Evolutionary conservation across 805 yeast species (phyloP).

Genomic region (Grigorovia transvaalensis): DNA sequence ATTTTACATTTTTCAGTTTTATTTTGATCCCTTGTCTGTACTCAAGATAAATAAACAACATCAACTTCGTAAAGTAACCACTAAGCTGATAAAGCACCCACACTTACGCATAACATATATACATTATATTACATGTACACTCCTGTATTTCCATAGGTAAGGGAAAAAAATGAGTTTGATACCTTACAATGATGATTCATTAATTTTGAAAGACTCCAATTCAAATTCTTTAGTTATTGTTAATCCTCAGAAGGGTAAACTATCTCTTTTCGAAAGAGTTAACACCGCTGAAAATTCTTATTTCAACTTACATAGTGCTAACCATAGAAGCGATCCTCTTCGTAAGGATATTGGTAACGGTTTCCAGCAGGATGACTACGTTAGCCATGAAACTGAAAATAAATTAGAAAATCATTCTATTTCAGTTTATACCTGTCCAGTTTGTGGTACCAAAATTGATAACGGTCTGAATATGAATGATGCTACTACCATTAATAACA

Average conservation of each 20-base stretch:
- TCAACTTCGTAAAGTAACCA: no score
- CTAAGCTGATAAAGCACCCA: no score
- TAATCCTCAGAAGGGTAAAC: constrained; percentile 17
- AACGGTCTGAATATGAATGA: not conserved
- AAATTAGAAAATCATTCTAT: constrained; percentile 4
- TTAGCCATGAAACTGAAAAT: not conserved
- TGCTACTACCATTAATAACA: not conserved
- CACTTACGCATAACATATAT: no score
- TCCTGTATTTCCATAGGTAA: no score
- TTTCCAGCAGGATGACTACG: not conserved
- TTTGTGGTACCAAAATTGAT: constrained; percentile 23
- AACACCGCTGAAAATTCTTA: not conserved
- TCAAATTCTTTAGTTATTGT: constrained; percentile 24
- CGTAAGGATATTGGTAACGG: not conserved
- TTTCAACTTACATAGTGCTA: not conserved
- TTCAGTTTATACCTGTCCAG: constrained; percentile 22
- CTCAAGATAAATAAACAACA: no score
- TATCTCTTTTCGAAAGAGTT: constrained; percentile 17
- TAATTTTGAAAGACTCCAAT: constrained; percentile 22
- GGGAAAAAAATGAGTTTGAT: constrained; percentile 16
- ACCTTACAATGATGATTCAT: constrained; percentile 18
- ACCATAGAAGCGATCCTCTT: not conserved
- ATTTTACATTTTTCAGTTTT: no score
- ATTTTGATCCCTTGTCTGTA: no score
- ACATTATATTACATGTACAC: not conserved